These are phyloP conservation scores for Eragrostis tef DNA, from an alignment of 202 grass and related monocot species.

Conservation along the genomic window DNA sequence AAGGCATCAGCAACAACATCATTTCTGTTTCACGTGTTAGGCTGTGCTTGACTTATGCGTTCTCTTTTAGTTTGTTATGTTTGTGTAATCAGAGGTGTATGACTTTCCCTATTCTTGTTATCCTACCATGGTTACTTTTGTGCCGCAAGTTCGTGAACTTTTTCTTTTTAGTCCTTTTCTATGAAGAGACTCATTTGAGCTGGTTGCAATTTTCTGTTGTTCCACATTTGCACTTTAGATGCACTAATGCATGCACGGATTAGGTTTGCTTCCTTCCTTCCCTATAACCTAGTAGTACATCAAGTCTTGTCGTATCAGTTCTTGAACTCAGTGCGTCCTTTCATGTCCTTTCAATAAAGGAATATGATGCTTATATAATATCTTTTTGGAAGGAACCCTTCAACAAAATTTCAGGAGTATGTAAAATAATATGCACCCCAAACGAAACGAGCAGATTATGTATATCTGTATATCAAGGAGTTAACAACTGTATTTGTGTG, in stretches of 20 bases:
- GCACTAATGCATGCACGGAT: not conserved
- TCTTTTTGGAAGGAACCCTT: slow-evolving; percentile 13
- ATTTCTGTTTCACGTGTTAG: not conserved
- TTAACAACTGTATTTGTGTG: slow-evolving; percentile 27
- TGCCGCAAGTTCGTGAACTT: slow-evolving; percentile 1
- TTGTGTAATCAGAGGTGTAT: not conserved
- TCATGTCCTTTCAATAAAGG: not conserved
- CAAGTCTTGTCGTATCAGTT: not conserved
- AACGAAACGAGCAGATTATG: not conserved
- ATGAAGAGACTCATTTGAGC: not conserved
- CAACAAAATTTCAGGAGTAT: not conserved
- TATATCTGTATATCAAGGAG: not conserved
- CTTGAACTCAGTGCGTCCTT: not conserved
- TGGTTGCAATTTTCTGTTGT: slow-evolving; percentile 11
- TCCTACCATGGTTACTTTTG: slow-evolving; percentile 20
- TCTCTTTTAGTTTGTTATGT: slow-evolving; percentile 2
- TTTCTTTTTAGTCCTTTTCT: not conserved
- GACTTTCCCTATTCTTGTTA: not conserved
- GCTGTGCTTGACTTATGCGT: not conserved
- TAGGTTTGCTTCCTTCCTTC: not conserved
- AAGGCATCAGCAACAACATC: not conserved
- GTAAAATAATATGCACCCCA: slow-evolving; percentile 16
- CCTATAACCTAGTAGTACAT: slow-evolving; percentile 11
- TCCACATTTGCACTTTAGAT: not conserved
- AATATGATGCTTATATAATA: not conserved